Conservation (phyloP, 768 basidiomycete genomes). For the Filobasidium floriforme region DNA sequence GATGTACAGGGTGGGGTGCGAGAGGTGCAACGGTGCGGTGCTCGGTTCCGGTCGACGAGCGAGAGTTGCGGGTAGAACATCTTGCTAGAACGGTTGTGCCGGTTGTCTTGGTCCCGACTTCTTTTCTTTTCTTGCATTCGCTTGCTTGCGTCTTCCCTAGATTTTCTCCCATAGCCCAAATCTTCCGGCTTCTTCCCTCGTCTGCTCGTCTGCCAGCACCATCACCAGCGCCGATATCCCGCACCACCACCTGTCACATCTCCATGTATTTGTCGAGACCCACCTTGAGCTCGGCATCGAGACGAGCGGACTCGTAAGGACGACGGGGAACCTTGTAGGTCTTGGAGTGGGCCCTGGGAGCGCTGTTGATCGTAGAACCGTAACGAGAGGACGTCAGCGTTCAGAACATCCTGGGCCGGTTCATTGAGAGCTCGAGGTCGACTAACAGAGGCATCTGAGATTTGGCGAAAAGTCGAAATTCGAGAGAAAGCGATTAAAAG, state of each 20-base stretch:
- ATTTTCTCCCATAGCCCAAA: too few relatives aligned
- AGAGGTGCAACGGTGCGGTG: too few relatives aligned
- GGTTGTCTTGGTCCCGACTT: too few relatives aligned
- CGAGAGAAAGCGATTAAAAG: too few relatives aligned
- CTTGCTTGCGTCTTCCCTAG: too few relatives aligned
- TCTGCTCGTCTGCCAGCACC: too few relatives aligned
- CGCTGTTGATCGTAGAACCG: constrained; percentile 25
- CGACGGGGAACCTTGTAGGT: constrained; percentile 96
- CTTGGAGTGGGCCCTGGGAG: constrained; percentile 45
- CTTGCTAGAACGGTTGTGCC: too few relatives aligned
- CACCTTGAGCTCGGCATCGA: constrained; percentile 99
- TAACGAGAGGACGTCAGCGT: constrained; percentile 1
- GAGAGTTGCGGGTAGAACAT: too few relatives aligned
- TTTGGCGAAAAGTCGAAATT: constrained; percentile 2
- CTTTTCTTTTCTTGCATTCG: too few relatives aligned
- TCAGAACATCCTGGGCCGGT: neutral
- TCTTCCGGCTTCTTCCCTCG: too few relatives aligned
- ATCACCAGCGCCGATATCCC: too few relatives aligned
- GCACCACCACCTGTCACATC: neutral
- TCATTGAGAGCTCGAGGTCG: neutral
- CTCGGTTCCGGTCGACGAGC: too few relatives aligned
- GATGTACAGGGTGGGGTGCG: neutral
- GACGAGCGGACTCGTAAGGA: constrained; percentile 92
- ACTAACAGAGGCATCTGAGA: constrained; percentile 25
- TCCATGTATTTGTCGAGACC: constrained; percentile 23